Conservation (phyloP, 1,284 basidiomycete species). For the Rhizoctonia solani region DNA sequence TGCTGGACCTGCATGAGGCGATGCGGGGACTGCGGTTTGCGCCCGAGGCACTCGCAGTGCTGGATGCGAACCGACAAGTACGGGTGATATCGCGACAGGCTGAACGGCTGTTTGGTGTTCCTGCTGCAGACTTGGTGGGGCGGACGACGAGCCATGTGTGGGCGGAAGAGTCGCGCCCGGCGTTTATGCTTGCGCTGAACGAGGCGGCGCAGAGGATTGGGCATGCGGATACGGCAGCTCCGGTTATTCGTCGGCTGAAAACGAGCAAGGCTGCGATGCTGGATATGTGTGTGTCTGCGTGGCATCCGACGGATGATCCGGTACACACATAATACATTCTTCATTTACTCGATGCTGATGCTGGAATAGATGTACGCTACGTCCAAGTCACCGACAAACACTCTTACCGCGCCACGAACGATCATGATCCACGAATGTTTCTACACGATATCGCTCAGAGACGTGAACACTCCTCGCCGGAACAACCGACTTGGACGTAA, state of each 20-base stretch:
- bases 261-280: not conserved
- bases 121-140: slow-evolving; percentile 11
- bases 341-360: not conserved
- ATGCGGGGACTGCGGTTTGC: slow-evolving; percentile 32
- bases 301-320: slow-evolving; percentile 30
- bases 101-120: slow-evolving; percentile 17
- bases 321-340: not conserved
- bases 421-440: slow-evolving; percentile 34
- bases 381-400: not conserved
- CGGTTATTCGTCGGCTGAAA: slow-evolving; percentile 18
- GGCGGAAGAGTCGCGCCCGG: not conserved
- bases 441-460: slow-evolving; percentile 22
- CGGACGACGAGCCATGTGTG: slow-evolving; percentile 25
- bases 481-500: not conserved
- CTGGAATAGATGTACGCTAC: slow-evolving; percentile 12
- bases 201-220: slow-evolving; percentile 26
- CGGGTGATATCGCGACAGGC: slow-evolving; percentile 15
- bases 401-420: not conserved
- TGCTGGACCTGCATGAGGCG: slow-evolving; percentile 31
- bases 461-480: not conserved
- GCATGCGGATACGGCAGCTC: not conserved
- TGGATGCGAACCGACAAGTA: slow-evolving; percentile 26
- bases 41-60: slow-evolving; percentile 15
- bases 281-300: slow-evolving; percentile 29
- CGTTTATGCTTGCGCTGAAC: slow-evolving; percentile 27